Evolutionary conservation across 2,329 filamentous ascomycete genomes (phyloP).

Genomic region (Botryosphaeria agaves): DNA sequence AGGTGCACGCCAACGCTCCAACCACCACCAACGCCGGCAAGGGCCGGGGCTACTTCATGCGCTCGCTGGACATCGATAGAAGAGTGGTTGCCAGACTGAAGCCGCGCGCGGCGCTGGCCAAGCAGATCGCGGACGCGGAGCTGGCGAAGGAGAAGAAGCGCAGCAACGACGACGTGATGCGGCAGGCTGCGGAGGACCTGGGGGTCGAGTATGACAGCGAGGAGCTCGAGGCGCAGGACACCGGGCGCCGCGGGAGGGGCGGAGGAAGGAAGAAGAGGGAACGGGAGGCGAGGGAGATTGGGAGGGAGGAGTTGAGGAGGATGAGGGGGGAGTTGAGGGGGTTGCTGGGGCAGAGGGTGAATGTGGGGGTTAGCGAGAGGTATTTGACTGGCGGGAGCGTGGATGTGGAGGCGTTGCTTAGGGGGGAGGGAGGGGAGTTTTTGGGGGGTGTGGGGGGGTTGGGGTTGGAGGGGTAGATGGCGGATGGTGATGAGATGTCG

Average conservation of each 20-base stretch:
- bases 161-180: slow-evolving; percentile 72
- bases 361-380: slow-evolving; percentile 71
- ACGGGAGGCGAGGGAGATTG: slow-evolving; percentile 46
- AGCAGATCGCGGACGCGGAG: slow-evolving; percentile 65
- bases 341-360: slow-evolving; percentile 56
- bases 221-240: slow-evolving; percentile 50
- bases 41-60: slow-evolving; percentile 45
- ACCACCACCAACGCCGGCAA: slow-evolving; percentile 26
- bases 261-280: slow-evolving; percentile 59
- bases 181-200: slow-evolving; percentile 72
- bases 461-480: slow-evolving; percentile 14
- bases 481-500: too few species aligned
- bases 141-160: slow-evolving; percentile 77
- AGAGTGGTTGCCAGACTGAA: slow-evolving; percentile 61
- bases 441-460: slow-evolving; percentile 38
- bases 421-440: slow-evolving; percentile 48
- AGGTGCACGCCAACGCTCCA: slow-evolving; percentile 54
- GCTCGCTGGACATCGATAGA: slow-evolving; percentile 68
- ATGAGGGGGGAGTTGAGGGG: slow-evolving; percentile 56
- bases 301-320: slow-evolving; percentile 55
- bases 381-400: slow-evolving; percentile 75
- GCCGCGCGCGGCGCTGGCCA: slow-evolving; percentile 62
- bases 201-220: slow-evolving; percentile 89
- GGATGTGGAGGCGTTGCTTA: slow-evolving; percentile 57
- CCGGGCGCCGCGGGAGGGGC: slow-evolving; percentile 43